Conservation (phyloP, 75 land plant species). For the Pinus albicaulis region DNA sequence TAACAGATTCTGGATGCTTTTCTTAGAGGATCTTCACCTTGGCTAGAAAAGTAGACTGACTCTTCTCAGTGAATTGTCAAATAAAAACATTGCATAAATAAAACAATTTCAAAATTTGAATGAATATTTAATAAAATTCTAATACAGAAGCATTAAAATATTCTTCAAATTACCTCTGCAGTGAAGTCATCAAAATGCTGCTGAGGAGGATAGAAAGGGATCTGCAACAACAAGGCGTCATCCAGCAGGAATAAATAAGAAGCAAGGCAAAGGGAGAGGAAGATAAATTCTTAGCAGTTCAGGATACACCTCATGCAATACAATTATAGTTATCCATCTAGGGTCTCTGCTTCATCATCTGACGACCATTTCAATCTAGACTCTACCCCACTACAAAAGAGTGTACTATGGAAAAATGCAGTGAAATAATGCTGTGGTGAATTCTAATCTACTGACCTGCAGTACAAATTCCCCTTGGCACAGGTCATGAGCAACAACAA, state of each 20-base stretch:
- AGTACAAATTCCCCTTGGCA: conserved; percentile 85
- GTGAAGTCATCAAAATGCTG: conserved; percentile 79
- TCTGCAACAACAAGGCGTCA: conserved; percentile 39
- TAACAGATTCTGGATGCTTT: neutral
- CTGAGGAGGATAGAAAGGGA: conserved; percentile 97
- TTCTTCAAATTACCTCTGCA: conserved; percentile 44
- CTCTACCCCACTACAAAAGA: neutral
- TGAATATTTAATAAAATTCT: neutral
- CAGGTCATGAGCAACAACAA: conserved; percentile 98
- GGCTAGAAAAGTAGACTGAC: neutral
- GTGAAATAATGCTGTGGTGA: neutral
- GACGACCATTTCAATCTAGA: neutral
- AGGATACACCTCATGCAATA: neutral
- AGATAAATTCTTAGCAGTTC: conserved; percentile 1
- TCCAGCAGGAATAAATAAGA: neutral
- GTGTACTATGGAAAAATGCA: neutral
- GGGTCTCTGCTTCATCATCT: neutral
- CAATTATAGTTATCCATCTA: neutral
- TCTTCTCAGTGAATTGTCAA: neutral
- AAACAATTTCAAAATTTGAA: neutral
- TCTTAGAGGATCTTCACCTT: neutral
- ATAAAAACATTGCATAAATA: neutral
- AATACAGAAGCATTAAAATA: neutral
- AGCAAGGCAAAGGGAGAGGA: neutral
- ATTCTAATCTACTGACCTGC: conserved; percentile 55